Conservation (phyloP, 208 protist genomes). For the Leishmania major region DNA sequence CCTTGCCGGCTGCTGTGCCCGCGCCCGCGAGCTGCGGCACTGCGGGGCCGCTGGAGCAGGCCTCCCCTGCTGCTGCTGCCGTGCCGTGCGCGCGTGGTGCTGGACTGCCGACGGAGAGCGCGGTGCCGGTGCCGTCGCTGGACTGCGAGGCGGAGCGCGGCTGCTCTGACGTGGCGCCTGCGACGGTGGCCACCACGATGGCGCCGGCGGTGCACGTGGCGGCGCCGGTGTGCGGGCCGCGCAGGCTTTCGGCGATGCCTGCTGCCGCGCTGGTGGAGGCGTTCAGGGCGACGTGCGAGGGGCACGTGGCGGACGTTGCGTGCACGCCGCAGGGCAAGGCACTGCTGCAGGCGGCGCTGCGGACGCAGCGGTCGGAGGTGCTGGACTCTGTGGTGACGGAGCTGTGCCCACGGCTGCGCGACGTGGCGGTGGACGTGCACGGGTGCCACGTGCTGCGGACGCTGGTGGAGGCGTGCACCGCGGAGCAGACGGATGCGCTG, state of each 20-base stretch:
- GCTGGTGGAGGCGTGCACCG: constrained; percentile 48
- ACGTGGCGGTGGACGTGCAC: constrained; percentile 64
- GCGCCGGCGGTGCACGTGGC: not conserved
- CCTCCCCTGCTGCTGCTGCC: not conserved
- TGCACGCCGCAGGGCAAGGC: constrained; percentile 65
- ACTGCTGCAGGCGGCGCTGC: constrained; percentile 51
- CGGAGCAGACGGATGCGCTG: constrained; percentile 52
- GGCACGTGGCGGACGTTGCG: constrained; percentile 58
- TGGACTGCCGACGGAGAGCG: constrained; percentile 23
- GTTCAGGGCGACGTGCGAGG: constrained; percentile 29
- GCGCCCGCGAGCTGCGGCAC: not conserved
- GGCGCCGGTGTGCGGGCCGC: not conserved
- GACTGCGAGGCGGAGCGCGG: constrained; percentile 8
- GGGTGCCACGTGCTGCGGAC: constrained; percentile 80
- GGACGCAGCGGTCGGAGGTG: constrained; percentile 47
- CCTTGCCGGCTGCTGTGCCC: constrained; percentile 10
- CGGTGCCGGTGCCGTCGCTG: constrained; percentile 35
- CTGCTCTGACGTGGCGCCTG: not conserved
- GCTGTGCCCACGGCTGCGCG: constrained; percentile 53
- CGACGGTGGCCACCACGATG: not conserved
- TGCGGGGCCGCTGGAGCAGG: not conserved
- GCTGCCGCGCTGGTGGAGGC: constrained; percentile 21
- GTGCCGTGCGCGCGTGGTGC: constrained; percentile 14
- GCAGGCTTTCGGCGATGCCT: constrained; percentile 10
- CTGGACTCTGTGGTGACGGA: constrained; percentile 52